Conservation (phyloP, 108 stramenopile genomes). For the Bacterosira constricta region DNA sequence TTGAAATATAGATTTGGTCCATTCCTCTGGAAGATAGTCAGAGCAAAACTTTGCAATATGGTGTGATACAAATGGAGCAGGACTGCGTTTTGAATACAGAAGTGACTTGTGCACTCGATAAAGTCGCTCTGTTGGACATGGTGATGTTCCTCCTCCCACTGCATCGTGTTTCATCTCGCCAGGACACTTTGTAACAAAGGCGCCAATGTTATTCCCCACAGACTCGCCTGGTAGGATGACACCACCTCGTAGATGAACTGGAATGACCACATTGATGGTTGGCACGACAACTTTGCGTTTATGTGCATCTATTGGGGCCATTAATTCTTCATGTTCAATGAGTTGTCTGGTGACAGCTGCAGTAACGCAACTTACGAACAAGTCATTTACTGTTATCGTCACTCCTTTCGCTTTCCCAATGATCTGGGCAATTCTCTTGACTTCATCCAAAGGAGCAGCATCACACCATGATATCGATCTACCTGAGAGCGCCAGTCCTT, state of each 20-base stretch:
- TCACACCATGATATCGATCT: constrained; percentile 78
- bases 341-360: constrained; percentile 73
- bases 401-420: constrained; percentile 24
- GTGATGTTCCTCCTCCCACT: constrained; percentile 6
- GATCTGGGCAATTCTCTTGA: constrained; percentile 58
- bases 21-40: constrained; percentile 41
- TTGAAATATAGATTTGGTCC: constrained; percentile 54
- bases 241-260: constrained; percentile 85
- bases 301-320: constrained; percentile 16
- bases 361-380: constrained; percentile 78
- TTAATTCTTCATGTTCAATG: constrained; percentile 46
- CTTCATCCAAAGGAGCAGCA: constrained; percentile 73
- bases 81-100: constrained; percentile 58
- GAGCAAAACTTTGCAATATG: constrained; percentile 53
- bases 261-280: constrained; percentile 71
- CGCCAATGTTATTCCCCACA: constrained; percentile 88
- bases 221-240: constrained; percentile 70
- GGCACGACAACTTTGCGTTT: constrained; percentile 17
- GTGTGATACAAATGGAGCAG: constrained; percentile 68
- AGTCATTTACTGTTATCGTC: constrained; percentile 80
- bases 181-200: constrained; percentile 70
- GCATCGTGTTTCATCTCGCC: constrained; percentile 51
- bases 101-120: constrained; percentile 59
- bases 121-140: constrained; percentile 56
- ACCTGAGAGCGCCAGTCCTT: constrained; percentile 15